Conservation (phyloP, 192 early-diverging fungal species). For the Coemansia sp. region DNA sequence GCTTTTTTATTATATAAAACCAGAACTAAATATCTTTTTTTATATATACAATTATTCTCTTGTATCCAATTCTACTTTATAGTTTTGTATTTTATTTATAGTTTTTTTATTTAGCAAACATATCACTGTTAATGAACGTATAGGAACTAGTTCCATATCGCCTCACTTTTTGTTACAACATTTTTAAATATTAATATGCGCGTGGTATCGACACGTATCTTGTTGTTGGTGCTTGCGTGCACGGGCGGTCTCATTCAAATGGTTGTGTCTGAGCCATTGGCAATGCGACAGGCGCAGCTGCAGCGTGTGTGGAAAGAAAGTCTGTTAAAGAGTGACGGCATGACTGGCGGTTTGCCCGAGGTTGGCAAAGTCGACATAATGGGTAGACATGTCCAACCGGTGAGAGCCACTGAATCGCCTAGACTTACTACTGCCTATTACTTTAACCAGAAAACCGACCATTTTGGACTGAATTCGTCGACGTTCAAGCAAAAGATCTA, state of each 20-base stretch:
- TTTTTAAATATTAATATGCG: not conserved
- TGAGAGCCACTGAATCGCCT: not conserved
- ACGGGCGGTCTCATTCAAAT: not conserved
- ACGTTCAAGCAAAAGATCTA: conserved; percentile 54
- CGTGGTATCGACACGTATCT: not conserved
- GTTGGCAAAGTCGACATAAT: not conserved
- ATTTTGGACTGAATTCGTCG: conserved; percentile 24
- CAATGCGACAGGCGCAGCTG: conserved; percentile 31
- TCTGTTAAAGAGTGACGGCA: not conserved
- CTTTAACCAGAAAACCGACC: conserved; percentile 56
- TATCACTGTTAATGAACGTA: not conserved
- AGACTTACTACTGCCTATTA: conserved; percentile 19
- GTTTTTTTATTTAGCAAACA: not conserved
- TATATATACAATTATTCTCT: not conserved
- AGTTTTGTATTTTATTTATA: not conserved
- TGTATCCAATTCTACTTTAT: not conserved
- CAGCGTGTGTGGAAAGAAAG: conserved; percentile 35
- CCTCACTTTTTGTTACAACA: not conserved
- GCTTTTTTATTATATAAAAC: too few species aligned
- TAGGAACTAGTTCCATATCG: not conserved
- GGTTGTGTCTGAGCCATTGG: not conserved
- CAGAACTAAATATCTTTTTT: not conserved
- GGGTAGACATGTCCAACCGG: not conserved
- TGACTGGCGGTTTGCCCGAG: not conserved
- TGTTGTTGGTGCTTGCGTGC: not conserved